A percentile compares a stretch with the other conserved stretches of the same genome.
Evolutionary conservation across 2,329 filamentous ascomycete species (phyloP).

Genomic region (Fusarium nematophilum): DNA sequence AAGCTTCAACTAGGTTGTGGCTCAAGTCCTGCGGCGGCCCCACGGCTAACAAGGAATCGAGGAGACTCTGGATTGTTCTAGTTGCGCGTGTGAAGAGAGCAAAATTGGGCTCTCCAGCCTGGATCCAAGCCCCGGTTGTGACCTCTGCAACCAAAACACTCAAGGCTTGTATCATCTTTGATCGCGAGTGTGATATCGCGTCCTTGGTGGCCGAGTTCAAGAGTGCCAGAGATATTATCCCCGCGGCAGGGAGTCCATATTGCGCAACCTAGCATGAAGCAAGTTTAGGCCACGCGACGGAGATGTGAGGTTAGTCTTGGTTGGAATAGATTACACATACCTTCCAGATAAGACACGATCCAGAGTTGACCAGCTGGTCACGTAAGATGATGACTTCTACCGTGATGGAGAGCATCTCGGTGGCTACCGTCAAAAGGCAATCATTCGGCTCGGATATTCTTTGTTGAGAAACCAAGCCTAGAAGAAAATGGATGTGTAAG

Average conservation of each 20-base stretch:
- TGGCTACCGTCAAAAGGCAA: conserved; percentile 9
- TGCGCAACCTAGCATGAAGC: conserved; percentile 15
- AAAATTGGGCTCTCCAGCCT: conserved; percentile 30
- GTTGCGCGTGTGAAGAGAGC: conserved; percentile 29
- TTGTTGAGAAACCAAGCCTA: conserved; percentile 4
- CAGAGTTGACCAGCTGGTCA: conserved; percentile 24
- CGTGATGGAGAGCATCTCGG: conserved; percentile 24
- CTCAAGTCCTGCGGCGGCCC: conserved; percentile 9
- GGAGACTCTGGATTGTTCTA: conserved; percentile 27
- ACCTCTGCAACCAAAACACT: conserved; percentile 27
- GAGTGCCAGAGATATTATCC: conserved; percentile 21
- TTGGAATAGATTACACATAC: conserved; percentile 1
- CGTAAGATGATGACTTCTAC: conserved; percentile 28
- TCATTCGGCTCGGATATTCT: conserved; percentile 16
- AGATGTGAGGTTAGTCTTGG: too few relatives aligned
- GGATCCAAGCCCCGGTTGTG: conserved; percentile 17
- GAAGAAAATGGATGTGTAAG: conserved; percentile 23
- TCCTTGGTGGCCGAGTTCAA: conserved; percentile 5
- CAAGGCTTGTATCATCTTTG: conserved; percentile 26
- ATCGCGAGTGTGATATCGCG: neutral
- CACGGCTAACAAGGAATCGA: conserved; percentile 18
- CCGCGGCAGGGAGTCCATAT: conserved; percentile 29
- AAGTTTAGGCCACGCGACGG: too few relatives aligned
- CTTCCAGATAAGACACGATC: conserved; percentile 30
- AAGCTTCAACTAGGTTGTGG: conserved; percentile 7